These are phyloP conservation scores for Solioccasus polychromus DNA, from an alignment of 768 basidiomycete genomes.

Conservation along the genomic window DNA sequence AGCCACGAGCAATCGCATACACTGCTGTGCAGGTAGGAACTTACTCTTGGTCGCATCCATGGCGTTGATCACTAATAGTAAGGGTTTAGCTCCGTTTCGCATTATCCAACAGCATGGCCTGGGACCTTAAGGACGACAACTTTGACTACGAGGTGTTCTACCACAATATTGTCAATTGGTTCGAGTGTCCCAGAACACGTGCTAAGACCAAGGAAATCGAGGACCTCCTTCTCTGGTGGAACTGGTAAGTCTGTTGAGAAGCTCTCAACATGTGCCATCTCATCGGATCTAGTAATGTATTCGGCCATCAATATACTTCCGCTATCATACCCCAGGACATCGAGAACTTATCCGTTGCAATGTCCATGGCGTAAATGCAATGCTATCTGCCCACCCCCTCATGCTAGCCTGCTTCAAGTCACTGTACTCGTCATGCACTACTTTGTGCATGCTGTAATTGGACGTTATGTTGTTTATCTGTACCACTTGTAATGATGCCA, in stretches of 20 bases:
- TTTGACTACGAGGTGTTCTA: constrained; percentile 14
- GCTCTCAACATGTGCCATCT: neutral
- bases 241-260: constrained; percentile 1
- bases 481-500: no score
- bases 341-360: neutral
- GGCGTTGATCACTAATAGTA: neutral
- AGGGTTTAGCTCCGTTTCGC: constrained; percentile 15
- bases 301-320: neutral
- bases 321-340: neutral
- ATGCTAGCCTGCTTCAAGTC: neutral
- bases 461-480: neutral
- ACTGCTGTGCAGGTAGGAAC: neutral
- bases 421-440: neutral
- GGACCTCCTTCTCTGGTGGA: constrained; percentile 13
- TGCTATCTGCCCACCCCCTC: neutral
- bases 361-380: neutral
- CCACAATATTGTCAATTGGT: constrained; percentile 14
- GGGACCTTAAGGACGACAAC: constrained; percentile 3
- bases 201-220: neutral
- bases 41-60: no score
- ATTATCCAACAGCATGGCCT: constrained; percentile 5
- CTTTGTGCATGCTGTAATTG: neutral
- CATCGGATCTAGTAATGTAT: neutral
- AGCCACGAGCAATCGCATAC: neutral
- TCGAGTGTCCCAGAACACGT: constrained; percentile 3